Percentiles rank a stretch among this genome's conserved stretches.
Conservation (phyloP, 2,329 filamentous ascomycete species). For the Didymella lethalis region DNA sequence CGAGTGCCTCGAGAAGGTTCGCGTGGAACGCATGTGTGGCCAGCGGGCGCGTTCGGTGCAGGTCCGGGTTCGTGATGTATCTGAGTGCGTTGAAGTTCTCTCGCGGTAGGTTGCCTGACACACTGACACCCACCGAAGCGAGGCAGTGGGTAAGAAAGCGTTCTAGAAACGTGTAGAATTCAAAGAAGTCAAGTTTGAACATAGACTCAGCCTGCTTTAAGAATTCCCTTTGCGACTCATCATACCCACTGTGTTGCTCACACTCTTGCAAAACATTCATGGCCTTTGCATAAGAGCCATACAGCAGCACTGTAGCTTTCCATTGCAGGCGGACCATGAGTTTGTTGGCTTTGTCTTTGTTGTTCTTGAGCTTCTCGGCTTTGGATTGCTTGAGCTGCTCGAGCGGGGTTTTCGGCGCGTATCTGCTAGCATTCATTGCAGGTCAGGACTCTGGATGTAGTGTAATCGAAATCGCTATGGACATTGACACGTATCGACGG, state of each 20-base stretch:
- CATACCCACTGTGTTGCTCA: constrained; percentile 24
- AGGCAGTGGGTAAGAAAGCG: constrained; percentile 73
- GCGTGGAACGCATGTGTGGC: constrained; percentile 69
- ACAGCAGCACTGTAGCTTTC: constrained; percentile 47
- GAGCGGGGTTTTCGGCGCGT: constrained; percentile 42
- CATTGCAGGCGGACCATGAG: constrained; percentile 43
- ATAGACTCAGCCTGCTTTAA: constrained; percentile 57
- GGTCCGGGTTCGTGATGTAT: constrained; percentile 41
- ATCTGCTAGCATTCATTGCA: constrained; percentile 40
- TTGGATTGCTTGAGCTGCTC: constrained; percentile 37
- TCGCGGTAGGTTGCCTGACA: constrained; percentile 47
- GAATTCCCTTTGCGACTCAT: constrained; percentile 23
- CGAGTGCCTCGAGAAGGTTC: constrained; percentile 70
- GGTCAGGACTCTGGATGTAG: not conserved
- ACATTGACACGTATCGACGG: not conserved
- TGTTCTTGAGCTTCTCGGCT: constrained; percentile 39
- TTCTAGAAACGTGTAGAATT: constrained; percentile 77
- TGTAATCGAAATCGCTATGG: not conserved
- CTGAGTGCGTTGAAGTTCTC: constrained; percentile 44
- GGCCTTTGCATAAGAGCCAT: constrained; percentile 39
- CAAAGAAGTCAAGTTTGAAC: constrained; percentile 81
- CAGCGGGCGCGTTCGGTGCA: constrained; percentile 31
- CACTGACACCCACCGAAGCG: constrained; percentile 66
- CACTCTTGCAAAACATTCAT: constrained; percentile 35
- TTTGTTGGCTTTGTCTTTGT: constrained; percentile 40